Base-by-base conservation (phyloP, 768 basidiomycete genomes). In the Rhizopogon rudus region DNA sequence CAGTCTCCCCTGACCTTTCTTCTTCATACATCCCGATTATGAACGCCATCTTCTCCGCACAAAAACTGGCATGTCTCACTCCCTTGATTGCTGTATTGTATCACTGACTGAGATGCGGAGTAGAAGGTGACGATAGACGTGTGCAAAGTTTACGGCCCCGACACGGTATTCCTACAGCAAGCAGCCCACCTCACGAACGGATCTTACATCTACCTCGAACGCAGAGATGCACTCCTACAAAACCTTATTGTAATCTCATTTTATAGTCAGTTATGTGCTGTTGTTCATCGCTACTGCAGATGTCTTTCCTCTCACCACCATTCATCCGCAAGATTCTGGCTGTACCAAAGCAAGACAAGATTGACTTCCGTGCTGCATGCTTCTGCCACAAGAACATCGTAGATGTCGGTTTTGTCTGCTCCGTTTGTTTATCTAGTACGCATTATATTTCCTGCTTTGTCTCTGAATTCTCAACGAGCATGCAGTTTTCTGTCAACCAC, bases 11-110 rank as follows among this genome's bases (percentile, higher is more conserved):
- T 14, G 91, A 96, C 71, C 78, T 87, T 29, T 87, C 91, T 8
- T 80, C 86, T 7, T 92, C 94, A 9, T 99, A 99, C 71, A 96
- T 98, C 48, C 92, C 96, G 25, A 86, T 98, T 67, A 99, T 99
- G 97, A 98, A 98, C 68, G 87, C 94, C 52, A 98, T 98, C 48
- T 99, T 99, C 73, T 94, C 95, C 16, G 97, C 97, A 5, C 97
- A 99, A 71, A 99, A 99, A 75, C 78, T 93, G 61, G 96, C 91
- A 59, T 61, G 87, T 71, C 50, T 20, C 54, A 35, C 41, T 29
- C 51, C 22, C 35, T 53, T 44, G 41, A n/a, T 37, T n/a, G 12
- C 51, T 16, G 29, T 44, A 5, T 25, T 31, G 22, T 14, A 10
- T 14, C 12, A 9, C 16, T 40, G 45, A 40, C 45, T 57, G 5